phyloP scores from a whole-genome alignment of 805 yeast genomes.

The Ogataea populi-albae region DNA sequence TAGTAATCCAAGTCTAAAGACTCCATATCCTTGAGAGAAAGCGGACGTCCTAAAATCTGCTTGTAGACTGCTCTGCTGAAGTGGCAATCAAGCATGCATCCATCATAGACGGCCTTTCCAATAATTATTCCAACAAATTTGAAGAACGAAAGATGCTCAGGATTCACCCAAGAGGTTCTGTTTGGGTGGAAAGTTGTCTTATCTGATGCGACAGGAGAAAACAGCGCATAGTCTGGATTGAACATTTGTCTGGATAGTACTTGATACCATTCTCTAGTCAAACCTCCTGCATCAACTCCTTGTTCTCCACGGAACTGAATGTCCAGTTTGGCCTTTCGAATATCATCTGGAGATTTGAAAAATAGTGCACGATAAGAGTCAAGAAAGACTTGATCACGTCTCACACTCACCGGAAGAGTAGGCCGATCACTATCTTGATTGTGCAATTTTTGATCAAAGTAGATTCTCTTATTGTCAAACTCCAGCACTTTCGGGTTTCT shows the following conservation, averaged over 20 bases:
- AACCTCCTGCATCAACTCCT: constrained; percentile 98
- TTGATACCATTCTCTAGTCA: constrained; percentile 96
- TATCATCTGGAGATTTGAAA: constrained; percentile 71
- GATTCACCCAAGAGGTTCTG: constrained; percentile 85
- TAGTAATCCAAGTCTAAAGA: constrained; percentile 88
- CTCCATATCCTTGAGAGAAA: constrained; percentile 90
- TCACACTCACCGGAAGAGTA: constrained; percentile 62
- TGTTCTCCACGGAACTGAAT: constrained; percentile 88
- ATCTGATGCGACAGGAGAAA: constrained; percentile 87
- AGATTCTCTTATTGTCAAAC: constrained; percentile 88
- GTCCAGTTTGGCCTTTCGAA: constrained; percentile 69
- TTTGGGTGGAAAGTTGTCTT: constrained; percentile 95
- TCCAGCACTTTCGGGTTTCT: constrained; percentile 86
- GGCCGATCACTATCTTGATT: constrained; percentile 38
- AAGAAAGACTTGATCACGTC: constrained; percentile 87
- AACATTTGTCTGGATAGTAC: constrained; percentile 92
- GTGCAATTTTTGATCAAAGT: constrained; percentile 75
- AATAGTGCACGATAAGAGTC: constrained; percentile 85
- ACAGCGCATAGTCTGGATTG: constrained; percentile 91
- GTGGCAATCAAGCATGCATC: constrained; percentile 85
- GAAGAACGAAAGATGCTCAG: constrained; percentile 89
- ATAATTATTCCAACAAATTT: constrained; percentile 91
- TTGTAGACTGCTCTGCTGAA: constrained; percentile 95
- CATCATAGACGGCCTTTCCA: constrained; percentile 91
- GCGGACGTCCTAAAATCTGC: constrained; percentile 72